A percentile compares a stretch with the other conserved stretches of the same genome.
These are phyloP conservation scores for Cercospora berteroae DNA, from an alignment of 2,329 filamentous ascomycete species.

Conservation along the genomic window DNA sequence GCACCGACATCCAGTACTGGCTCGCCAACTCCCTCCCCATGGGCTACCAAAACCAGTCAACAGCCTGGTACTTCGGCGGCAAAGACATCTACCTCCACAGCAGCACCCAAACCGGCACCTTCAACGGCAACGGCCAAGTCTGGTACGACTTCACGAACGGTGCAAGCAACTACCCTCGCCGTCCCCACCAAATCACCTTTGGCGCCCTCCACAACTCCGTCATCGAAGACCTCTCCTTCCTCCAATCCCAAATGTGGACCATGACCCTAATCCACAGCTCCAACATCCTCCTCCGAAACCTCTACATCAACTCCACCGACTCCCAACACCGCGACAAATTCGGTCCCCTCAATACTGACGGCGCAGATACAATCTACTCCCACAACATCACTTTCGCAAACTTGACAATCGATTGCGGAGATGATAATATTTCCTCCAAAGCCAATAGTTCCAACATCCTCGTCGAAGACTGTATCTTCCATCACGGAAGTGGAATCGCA, in stretches of 20 bases:
- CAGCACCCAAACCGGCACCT: constrained; percentile 49
- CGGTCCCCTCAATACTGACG: constrained; percentile 46
- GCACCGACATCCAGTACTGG: constrained; percentile 52
- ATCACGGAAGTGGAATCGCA: constrained; percentile 54
- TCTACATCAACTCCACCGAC: constrained; percentile 55
- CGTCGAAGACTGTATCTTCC: constrained; percentile 51
- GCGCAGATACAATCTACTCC: constrained; percentile 55
- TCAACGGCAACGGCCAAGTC: constrained; percentile 60
- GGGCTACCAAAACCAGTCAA: constrained; percentile 57
- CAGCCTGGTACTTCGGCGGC: constrained; percentile 57
- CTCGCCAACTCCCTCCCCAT: constrained; percentile 51
- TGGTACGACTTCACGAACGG: constrained; percentile 53
- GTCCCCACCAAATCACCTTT: constrained; percentile 56
- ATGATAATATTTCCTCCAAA: constrained; percentile 56
- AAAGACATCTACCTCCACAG: constrained; percentile 52
- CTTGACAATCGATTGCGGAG: constrained; percentile 54
- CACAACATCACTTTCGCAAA: constrained; percentile 53
- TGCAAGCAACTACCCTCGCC: constrained; percentile 48
- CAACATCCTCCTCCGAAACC: constrained; percentile 50
- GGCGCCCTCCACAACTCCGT: constrained; percentile 50
- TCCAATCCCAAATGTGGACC: constrained; percentile 60
- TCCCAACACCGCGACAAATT: constrained; percentile 21
- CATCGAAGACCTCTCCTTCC: constrained; percentile 51
- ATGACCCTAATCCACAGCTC: constrained; percentile 54
- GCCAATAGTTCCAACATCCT: constrained; percentile 57